These are phyloP conservation scores for Cladosporium sp. DNA, from an alignment of 2,329 filamentous ascomycete genomes.

Conservation along the genomic window DNA sequence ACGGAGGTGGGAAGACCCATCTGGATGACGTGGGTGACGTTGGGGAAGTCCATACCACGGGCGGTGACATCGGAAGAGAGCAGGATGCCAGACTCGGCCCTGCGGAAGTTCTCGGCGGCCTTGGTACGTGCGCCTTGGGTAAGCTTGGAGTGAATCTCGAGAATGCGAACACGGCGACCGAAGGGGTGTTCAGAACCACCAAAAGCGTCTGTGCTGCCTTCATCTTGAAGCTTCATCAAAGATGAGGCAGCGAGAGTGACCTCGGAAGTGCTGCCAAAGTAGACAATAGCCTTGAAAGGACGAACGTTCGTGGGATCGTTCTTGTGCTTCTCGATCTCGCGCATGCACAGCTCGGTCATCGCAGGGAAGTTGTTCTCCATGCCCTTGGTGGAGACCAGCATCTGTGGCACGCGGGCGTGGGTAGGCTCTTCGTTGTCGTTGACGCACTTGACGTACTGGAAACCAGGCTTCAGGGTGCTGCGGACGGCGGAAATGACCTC, in stretches of 20 bases:
- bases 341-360: conserved; percentile 69
- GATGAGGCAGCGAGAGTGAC: conserved; percentile 62
- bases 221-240: conserved; percentile 47
- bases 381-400: conserved; percentile 61
- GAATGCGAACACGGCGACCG: conserved; percentile 35
- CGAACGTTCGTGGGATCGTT: conserved; percentile 37
- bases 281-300: conserved; percentile 95
- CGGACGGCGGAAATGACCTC: conserved; percentile 78
- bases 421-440: conserved; percentile 75
- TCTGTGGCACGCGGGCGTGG: conserved; percentile 79
- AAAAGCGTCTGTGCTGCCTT: conserved; percentile 24
- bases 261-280: conserved; percentile 74
- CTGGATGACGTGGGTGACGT: conserved; percentile 51
- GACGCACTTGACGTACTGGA: conserved; percentile 89
- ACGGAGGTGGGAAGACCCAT: conserved; percentile 42
- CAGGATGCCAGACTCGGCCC: conserved; percentile 51
- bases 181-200: conserved; percentile 17
- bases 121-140: conserved; percentile 65
- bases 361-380: conserved; percentile 74
- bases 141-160: conserved; percentile 75
- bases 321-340: conserved; percentile 48
- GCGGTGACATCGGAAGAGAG: conserved; percentile 50
- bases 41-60: conserved; percentile 51
- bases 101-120: conserved; percentile 69
- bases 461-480: conserved; percentile 72